phyloP scores from a whole-genome alignment of 176 grass and related monocot genomes.

The Calamus simplicifolius region DNA sequence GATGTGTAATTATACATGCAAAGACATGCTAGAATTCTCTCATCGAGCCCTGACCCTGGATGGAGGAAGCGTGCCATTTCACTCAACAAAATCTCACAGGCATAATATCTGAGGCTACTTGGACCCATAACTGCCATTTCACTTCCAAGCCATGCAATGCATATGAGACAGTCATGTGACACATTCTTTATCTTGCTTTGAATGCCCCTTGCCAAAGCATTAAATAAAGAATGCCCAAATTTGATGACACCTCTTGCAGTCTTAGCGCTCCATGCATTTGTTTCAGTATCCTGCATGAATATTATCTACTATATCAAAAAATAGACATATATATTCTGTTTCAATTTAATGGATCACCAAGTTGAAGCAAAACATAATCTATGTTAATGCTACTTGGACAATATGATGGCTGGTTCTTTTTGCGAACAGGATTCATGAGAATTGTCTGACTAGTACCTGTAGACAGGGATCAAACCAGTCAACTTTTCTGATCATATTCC shows the following conservation, averaged over 20 bases:
- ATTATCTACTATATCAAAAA: no score
- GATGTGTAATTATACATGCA: constrained; percentile 88
- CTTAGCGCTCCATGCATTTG: constrained; percentile 63
- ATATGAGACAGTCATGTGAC: constrained; percentile 64
- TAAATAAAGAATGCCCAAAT: constrained; percentile 48
- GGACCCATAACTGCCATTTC: constrained; percentile 49
- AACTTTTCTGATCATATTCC: constrained; percentile 76
- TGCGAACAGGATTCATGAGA: no score
- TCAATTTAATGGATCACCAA: no score
- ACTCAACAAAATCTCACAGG: constrained; percentile 57
- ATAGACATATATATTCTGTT: no score
- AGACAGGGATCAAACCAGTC: constrained; percentile 87
- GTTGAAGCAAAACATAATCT: no score
- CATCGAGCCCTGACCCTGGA: constrained; percentile 71
- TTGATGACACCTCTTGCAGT: constrained; percentile 38
- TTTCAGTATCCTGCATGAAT: constrained; percentile 64
- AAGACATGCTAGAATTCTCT: constrained; percentile 79
- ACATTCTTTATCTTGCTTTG: constrained; percentile 67
- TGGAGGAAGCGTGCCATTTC: constrained; percentile 64
- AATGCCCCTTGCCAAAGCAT: constrained; percentile 62
- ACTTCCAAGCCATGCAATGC: constrained; percentile 66
- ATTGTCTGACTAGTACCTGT: constrained; percentile 41
- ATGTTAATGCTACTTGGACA: no score
- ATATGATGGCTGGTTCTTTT: no score
- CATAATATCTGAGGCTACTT: constrained; percentile 54